Evolutionary conservation across 192 early-diverging fungal species (phyloP).

Genomic region (Piromyces sp.): DNA sequence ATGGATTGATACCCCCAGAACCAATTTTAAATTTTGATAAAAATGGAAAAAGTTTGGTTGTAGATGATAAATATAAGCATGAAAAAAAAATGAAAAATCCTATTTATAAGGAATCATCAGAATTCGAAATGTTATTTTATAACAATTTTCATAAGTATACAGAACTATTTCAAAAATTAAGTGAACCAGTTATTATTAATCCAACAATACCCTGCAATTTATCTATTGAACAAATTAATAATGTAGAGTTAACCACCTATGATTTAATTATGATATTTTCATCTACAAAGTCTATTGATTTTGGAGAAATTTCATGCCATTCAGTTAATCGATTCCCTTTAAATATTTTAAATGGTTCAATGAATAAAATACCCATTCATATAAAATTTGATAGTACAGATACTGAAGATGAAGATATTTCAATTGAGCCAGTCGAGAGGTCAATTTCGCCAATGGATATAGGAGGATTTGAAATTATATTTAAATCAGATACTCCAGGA

Average conservation of each 20-base stretch:
- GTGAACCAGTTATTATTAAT: neutral
- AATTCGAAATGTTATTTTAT: neutral
- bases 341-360: neutral
- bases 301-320: neutral
- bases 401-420: neutral
- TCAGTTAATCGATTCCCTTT: neutral
- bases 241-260: neutral
- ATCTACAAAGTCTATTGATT: neutral
- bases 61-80: neutral
- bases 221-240: neutral
- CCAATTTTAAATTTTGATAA: neutral
- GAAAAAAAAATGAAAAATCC: neutral
- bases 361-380: neutral
- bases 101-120: neutral
- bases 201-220: neutral
- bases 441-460: neutral
- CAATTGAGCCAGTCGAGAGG: neutral
- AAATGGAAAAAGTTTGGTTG: neutral
- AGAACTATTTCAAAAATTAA: neutral
- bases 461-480: neutral
- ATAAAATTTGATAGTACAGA: neutral
- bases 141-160: neutral
- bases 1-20: neutral
- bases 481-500: neutral
- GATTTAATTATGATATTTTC: neutral